These are phyloP conservation scores for Fusarium circinatum DNA, from an alignment of 2,329 filamentous ascomycete genomes.

Conservation along the genomic window DNA sequence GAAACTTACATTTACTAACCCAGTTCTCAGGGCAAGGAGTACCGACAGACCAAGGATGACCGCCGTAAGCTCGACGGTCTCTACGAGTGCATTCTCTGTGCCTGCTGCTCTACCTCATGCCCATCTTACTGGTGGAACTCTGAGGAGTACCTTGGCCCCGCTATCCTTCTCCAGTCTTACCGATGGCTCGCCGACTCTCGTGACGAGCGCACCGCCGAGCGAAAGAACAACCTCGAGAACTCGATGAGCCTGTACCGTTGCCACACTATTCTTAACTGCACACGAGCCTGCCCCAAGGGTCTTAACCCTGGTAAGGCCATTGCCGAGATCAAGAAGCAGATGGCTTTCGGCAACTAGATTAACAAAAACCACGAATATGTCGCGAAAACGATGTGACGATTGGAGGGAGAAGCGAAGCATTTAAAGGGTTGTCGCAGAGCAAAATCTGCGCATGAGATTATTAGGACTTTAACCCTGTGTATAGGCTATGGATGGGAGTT, in stretches of 20 bases:
- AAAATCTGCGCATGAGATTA: conserved; percentile 39
- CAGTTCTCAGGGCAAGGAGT: conserved; percentile 80
- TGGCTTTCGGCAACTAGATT: conserved; percentile 67
- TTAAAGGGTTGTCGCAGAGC: conserved; percentile 36
- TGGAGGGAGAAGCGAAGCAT: conserved; percentile 27
- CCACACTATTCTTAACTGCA: conserved; percentile 99
- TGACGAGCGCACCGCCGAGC: conserved; percentile 88
- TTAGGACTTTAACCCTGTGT: conserved; percentile 44
- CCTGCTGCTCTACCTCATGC: conserved; percentile 98
- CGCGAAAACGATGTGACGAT: conserved; percentile 28
- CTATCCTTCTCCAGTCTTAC: conserved; percentile 97
- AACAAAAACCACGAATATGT: conserved; percentile 16
- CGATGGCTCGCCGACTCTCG: conserved; percentile 95
- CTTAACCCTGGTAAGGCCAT: conserved; percentile 95
- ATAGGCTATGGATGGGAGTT: conserved; percentile 45
- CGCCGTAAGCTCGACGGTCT: conserved; percentile 97
- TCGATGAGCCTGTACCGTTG: conserved; percentile 99
- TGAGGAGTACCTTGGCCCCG: conserved; percentile 97
- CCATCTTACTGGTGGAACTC: conserved; percentile 99
- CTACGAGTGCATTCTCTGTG: conserved; percentile 99
- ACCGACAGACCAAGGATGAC: conserved; percentile 89
- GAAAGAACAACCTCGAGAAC: conserved; percentile 94
- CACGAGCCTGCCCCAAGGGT: conserved; percentile 96
- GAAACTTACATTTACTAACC: conserved; percentile 11
- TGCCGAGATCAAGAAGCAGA: conserved; percentile 98